Evolutionary conservation across 768 basidiomycete genomes (phyloP), one percentile per base, ranked within the genome.

Genomic region (Kwoniella europaea): DNA sequence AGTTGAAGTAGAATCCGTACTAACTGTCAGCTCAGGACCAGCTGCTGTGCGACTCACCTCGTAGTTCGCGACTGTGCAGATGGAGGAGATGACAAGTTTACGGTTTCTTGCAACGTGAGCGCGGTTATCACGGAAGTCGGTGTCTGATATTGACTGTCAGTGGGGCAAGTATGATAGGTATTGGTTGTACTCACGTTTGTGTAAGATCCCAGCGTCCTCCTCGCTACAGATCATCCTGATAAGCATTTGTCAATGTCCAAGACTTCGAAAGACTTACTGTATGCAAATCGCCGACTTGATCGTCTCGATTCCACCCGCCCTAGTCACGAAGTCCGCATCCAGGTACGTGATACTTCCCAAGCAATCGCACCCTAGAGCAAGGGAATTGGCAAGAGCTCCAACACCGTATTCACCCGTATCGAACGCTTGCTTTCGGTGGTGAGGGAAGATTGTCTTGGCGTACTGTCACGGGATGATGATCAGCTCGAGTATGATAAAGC

Each of bases 151-250:
- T 44, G 6, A 12, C 12, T 22, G 13, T 46, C 67, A 20, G 20
- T 29, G 41, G 20, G 41, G 20, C 42, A 42, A 1, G 24, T 27
- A 2, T 22, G 12, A 22, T 4, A 44, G n/a, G 41, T 18, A 50
- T n/a, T 10, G 20, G 12, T 24, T 50, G 46, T 6, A 63, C 63
- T 63, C 63, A 63, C 55, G 82, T 68, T 82, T 83, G 71, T 76
- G 79, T 3, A 69, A 64, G 54, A 83, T 71, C 1, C 82, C 82
- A 22, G 73, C 80, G 65, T 83, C 82, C 63, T 83, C 77, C 69
- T 82, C 81, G 65, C 80, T 79, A 13, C 6, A 20, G 6, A 18
- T 13, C 15, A 24, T 16, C 5, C 41, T 35, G 18, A 35, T 46
- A 13, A 52, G n/a, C 20, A n/a, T 9, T 18, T 10, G 29, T 29